Base-by-base conservation (phyloP, 2,329 filamentous ascomycete genomes). In the Ophiostoma quercus region DNA sequence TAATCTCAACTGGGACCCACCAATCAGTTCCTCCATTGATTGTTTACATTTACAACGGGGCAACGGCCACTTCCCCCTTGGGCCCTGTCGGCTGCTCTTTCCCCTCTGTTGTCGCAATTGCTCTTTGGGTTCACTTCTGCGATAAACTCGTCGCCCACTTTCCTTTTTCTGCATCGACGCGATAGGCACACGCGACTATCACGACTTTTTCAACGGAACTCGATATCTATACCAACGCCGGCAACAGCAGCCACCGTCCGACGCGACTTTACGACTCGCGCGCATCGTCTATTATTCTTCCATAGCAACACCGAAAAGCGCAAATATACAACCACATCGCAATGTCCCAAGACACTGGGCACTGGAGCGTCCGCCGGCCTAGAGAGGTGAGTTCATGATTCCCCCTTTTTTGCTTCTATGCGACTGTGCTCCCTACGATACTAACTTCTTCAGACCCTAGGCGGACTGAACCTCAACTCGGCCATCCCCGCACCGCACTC, bases 281-380 rank as follows among this genome's bases (percentile, higher is more conserved):
- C 34, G 62, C 62, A 37, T 34, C 62, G 34, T 14, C 4, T 14
- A 25, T 5, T 16, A 32, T 12, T 16, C 25, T 25, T 62, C 22
- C 32, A 41, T 19, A 34, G 32, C 51, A 14, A 29, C 12, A 37
- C 4, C 22, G 14, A 39, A 57, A 16, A 68, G 62, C 62, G 34
- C 62, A 65, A 37, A 12, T 32, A 63, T 63, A 14, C 32, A 8
- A 37, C 57, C 11, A 66, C 57, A 29, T 14, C 34, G 14, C 43
- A 77, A 96, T 96, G 92, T 92, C 92, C 82, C 92, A 95, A 82
- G 92, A 96, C 77, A 88, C 88, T 72, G 91, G 91, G 77, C 84
- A 95, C 77, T 97, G 94, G 86, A 97, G 93, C 77, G 92, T 96
- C 78, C 92, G 92, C 80, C 90, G 94, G 77, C 91, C 92, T 75